Evolutionary conservation across 2,329 filamentous ascomycete species (phyloP), one percentile per base, ranked within the genome.

Genomic region (Thielaviopsis musarum): DNA sequence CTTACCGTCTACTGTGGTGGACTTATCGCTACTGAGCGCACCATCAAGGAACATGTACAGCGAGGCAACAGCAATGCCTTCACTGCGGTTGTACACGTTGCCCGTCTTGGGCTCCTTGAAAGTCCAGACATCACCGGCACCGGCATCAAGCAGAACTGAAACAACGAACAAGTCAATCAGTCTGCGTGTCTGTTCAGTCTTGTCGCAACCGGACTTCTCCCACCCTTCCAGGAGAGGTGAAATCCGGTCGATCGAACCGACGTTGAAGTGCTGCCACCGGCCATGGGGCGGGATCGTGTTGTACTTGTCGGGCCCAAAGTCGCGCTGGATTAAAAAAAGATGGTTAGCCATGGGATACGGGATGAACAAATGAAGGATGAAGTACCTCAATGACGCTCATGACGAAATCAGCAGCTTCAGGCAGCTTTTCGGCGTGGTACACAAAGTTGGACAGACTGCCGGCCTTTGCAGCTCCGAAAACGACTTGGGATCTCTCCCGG

Each of bases 201-300:
- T 69, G 57, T 80, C 75, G 48, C 67, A 66, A 1, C 68, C 68
- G 0, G 70, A 68, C 2, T 65, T 66, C 2, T 74, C 68, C 78
- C 78, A 79, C 52, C 70, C 66, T 24, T 71, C 65, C 2, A 77
- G 67, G 2, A 80, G 66, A 6, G 70, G 66, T 6, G 70, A 68
- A 7, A 81, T 68, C 38, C 80, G 77, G 48, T 74, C 70, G 28
- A 77, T 69, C 15, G 73, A 73, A 10, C 80, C 80, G 48, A 81
- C 75, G 15, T 82, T 76, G 63, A 83, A 83, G 68, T 84, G 81
- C 65, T 83, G 81, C 77, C 81, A 83, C 52, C 81, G 74, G 9
- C 75, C 80, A 62, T 81, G 78, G 10, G 77, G 75, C 0, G 78
- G 78, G 56, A 81, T 81, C 0, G 41, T 56, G 9, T 69, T 65